A percentile compares a stretch with the other conserved stretches of the same genome.
Evolutionary conservation across 805 yeast species (phyloP).

Genomic region (Blastobotrys muscicola): DNA sequence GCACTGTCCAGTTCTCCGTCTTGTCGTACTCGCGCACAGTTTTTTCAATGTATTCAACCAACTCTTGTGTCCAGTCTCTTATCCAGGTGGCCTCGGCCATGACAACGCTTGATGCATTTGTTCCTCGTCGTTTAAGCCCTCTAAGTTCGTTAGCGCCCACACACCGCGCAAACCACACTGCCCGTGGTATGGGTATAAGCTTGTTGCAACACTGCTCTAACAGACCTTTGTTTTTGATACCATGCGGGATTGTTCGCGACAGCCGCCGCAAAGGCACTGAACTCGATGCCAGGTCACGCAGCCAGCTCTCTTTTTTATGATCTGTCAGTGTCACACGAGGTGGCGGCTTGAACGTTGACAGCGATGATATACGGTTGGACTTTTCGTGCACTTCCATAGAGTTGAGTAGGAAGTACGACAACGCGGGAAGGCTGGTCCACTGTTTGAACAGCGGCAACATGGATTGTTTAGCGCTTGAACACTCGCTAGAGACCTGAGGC

Average conservation of each 20-base stretch:
- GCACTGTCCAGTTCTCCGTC: slow-evolving; percentile 33
- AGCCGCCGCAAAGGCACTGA: slow-evolving; percentile 55
- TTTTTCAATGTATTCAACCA: slow-evolving; percentile 49
- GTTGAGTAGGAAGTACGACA: slow-evolving; percentile 38
- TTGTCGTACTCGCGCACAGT: slow-evolving; percentile 36
- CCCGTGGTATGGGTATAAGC: slow-evolving; percentile 66
- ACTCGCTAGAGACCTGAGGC: slow-evolving; percentile 54
- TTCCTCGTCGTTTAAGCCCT: slow-evolving; percentile 43
- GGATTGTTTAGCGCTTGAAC: slow-evolving; percentile 57
- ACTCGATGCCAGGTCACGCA: slow-evolving; percentile 65
- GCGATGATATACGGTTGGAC: slow-evolving; percentile 37
- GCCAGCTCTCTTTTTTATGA: slow-evolving; percentile 77
- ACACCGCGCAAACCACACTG: slow-evolving; percentile 86
- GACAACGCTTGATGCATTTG: slow-evolving; percentile 9
- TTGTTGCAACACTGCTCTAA: slow-evolving; percentile 64
- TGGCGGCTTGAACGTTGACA: slow-evolving; percentile 63
- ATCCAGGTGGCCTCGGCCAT: slow-evolving; percentile 51
- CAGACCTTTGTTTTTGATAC: slow-evolving; percentile 62
- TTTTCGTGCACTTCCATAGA: slow-evolving; percentile 41
- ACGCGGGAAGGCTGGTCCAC: slow-evolving; percentile 38
- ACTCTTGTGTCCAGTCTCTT: slow-evolving; percentile 85
- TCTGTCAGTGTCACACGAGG: slow-evolving; percentile 88
- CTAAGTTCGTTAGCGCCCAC: slow-evolving; percentile 71
- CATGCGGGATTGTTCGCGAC: slow-evolving; percentile 81
- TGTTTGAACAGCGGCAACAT: slow-evolving; percentile 33